A percentile compares a stretch with the other conserved stretches of the same genome.
Conservation (phyloP, 768 basidiomycete genomes). For the Lepiota venenata region DNA sequence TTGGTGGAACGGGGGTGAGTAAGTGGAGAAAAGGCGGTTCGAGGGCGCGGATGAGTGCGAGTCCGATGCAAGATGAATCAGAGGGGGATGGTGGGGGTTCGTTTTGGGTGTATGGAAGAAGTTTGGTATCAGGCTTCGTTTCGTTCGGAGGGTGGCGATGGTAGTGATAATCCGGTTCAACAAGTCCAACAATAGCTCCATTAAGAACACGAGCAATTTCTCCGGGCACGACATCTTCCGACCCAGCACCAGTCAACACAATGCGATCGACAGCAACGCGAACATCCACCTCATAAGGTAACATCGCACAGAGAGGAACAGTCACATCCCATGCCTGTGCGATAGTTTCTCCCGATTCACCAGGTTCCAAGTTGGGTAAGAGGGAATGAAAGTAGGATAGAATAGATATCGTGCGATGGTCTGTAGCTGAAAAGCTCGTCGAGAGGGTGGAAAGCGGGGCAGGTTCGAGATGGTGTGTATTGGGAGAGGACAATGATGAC, state of each 20-base stretch:
- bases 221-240: conserved; percentile 71
- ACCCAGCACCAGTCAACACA: conserved; percentile 66
- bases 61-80: conserved; percentile 64
- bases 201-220: conserved; percentile 76
- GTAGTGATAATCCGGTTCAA: conserved; percentile 24
- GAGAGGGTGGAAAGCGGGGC: conserved; percentile 40
- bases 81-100: conserved; percentile 51
- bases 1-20: conserved; percentile 70
- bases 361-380: conserved; percentile 20
- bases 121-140: conserved; percentile 1
- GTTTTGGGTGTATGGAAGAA: conserved; percentile 64
- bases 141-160: neutral
- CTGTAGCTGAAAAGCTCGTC: conserved; percentile 50
- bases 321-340: conserved; percentile 62
- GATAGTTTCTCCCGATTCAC: conserved; percentile 27
- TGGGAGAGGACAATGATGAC: neutral
- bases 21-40: conserved; percentile 51
- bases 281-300: conserved; percentile 73
- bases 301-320: conserved; percentile 60
- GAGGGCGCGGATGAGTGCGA: conserved; percentile 68
- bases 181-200: conserved; percentile 75
- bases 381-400: conserved; percentile 77
- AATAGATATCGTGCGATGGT: conserved; percentile 65
- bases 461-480: conserved; percentile 41
- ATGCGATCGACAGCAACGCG: conserved; percentile 56